These are phyloP conservation scores for Serendipita indica DNA, from an alignment of 768 basidiomycete genomes.

Conservation along the genomic window DNA sequence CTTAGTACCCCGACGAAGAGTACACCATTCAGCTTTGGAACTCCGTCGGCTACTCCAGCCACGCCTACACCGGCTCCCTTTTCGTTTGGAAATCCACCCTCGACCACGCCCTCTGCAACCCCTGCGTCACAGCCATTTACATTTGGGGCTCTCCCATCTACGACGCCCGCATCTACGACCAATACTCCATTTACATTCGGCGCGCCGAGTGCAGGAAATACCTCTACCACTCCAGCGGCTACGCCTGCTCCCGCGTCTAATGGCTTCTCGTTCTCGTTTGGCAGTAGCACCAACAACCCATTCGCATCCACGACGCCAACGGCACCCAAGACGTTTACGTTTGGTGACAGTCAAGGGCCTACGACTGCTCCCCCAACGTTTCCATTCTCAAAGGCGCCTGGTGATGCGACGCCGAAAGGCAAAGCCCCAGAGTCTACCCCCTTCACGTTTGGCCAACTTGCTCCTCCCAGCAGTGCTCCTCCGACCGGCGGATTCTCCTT, in stretches of 20 bases:
- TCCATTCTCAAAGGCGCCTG: background rate
- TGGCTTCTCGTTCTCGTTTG: background rate
- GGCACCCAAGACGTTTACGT: background rate
- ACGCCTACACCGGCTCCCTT: background rate
- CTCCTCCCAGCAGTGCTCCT: background rate
- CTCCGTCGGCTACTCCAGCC: background rate
- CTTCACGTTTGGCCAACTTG: background rate
- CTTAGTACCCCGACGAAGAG: background rate
- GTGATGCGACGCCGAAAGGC: background rate
- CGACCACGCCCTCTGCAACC: constrained; percentile 1
- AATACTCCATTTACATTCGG: constrained; percentile 1
- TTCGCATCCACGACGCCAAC: background rate
- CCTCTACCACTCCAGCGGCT: background rate
- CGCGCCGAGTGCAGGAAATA: background rate
- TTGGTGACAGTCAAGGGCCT: background rate
- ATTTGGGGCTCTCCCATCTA: background rate
- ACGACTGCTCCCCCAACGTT: background rate
- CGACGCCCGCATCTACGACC: background rate
- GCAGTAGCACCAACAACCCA: background rate
- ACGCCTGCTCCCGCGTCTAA: background rate
- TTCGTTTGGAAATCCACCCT: background rate
- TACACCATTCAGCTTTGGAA: background rate
- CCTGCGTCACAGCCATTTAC: background rate
- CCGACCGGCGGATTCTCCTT: background rate
- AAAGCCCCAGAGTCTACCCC: background rate